Base-by-base conservation (phyloP, 176 grass and related monocot species). In the Oryza rufipogon region DNA sequence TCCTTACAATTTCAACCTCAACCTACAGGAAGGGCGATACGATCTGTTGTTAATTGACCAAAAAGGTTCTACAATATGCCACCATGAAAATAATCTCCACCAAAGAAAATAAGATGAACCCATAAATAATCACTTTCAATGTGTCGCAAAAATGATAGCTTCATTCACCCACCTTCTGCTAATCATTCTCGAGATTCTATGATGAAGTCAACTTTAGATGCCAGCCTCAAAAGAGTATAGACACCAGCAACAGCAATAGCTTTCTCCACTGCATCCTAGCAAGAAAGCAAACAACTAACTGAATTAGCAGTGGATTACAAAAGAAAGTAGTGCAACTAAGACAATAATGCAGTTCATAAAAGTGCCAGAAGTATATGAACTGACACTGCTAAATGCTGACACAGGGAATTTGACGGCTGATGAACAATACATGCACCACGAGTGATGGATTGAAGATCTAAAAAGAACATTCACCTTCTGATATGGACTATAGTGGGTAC, bases 201-300 rank as follows among this genome's bases (percentile, higher is more conserved):
- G 28, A 90, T 92, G 67, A 82, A 88, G 79, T 90, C 91, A 64
- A 88, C 94, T 80, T 84, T 84, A 64, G 76, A 79, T n/a, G 87
- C 75, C 65, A 92, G 91, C 80, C 89, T 91, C 72, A 93, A 86
- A 70, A 83, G 89, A 70, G 88, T 87, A 83, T 20, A 63, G 58
- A 23, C 83, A 84, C 74, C 91, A 73, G 86, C 87, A 83, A 94
- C 77, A 52, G 75, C 83, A 67, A 90, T 85, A 70, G 65, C 80
- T 80, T 88, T 78, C 77, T 88, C 83, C 48, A 92, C 85, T 45
- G 80, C 85, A 56, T 85, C 80, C 89, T 90, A 84, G 71, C 68
- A 54, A 70, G 47, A 79, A 74, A 90, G 46, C 61, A 77, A 33
- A 14, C 34, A 47, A 63, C 63, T 39, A 64, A 60, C 9, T 81